A percentile compares a stretch with the other conserved stretches of the same genome.
These are phyloP conservation scores for Tulasnella sp. DNA, from an alignment of 768 basidiomycete species.

Conservation along the genomic window DNA sequence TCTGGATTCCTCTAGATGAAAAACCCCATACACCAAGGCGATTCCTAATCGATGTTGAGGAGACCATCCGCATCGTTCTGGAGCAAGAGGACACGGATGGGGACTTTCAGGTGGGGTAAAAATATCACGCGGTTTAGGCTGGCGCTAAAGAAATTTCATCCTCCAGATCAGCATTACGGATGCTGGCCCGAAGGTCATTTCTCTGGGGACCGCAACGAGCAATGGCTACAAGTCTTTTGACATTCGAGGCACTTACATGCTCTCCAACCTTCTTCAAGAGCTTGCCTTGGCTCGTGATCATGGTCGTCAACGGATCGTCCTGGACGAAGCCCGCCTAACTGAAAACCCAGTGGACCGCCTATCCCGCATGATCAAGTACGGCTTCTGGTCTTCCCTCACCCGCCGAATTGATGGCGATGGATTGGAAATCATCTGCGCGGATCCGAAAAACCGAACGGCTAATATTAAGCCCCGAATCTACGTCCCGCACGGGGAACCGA, in stretches of 20 bases:
- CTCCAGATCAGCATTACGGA: conserved; percentile 83
- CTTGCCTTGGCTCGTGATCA: conserved; percentile 95
- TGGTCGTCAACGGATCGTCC: conserved; percentile 89
- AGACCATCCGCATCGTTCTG: conserved; percentile 92
- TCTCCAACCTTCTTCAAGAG: conserved; percentile 98
- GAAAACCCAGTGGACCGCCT: conserved; percentile 97
- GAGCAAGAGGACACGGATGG: conserved; percentile 98
- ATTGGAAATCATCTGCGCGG: conserved; percentile 93
- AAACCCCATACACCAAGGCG: conserved; percentile 77
- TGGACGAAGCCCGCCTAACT: conserved; percentile 96
- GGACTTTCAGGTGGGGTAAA: conserved; percentile 65
- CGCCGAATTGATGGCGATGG: conserved; percentile 96
- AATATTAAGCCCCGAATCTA: conserved; percentile 90
- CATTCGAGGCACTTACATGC: conserved; percentile 98
- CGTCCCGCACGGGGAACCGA: conserved; percentile 87
- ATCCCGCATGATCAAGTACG: conserved; percentile 94
- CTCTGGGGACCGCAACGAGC: conserved; percentile 92
- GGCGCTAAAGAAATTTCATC: conserved; percentile 24
- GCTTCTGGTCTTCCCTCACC: conserved; percentile 97
- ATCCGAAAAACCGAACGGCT: conserved; percentile 94
- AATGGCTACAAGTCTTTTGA: conserved; percentile 99
- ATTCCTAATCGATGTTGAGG: conserved; percentile 96
- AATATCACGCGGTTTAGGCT: not conserved
- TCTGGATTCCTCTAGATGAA: conserved; percentile 50
- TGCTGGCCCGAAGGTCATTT: conserved; percentile 93